Base-by-base conservation (phyloP, 805 yeast species). In the Candida oleophila region DNA sequence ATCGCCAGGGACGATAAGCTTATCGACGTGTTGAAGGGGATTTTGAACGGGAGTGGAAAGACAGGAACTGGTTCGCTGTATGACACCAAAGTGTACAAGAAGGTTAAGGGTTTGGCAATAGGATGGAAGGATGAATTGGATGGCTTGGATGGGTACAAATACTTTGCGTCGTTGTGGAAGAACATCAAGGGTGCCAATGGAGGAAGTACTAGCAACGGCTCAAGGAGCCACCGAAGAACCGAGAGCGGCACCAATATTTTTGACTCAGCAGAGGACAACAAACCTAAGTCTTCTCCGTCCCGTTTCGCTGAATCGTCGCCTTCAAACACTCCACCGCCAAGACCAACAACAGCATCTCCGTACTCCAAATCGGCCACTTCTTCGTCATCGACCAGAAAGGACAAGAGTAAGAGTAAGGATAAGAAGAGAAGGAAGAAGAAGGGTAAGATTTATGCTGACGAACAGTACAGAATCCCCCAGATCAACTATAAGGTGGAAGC, bases 1-100 rank as follows among this genome's bases (percentile, higher is more conserved):
- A 55, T 89, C 42, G 88, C 86, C 55, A 75, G 81, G 49, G 97
- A 90, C 65, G 76, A 77, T 32, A 83, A 80, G 60, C 68, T 90
- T 38, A 61, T 83, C 20, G 89, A 85, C 36, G 76, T 89, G 36
- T 71, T 90, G 52, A 74, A 74, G 33, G 65, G 73, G n/a, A 67
- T 77, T 47, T 71, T 80, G 7, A 68, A 49, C 50, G 63, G 84
- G 0, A 47, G 41, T 40, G 74, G 65, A 38, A 53, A 50, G 18
- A 60, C 70, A 4, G 74, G 73, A 3, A 30, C 57, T 46, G 58
- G 74, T 60, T 41, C 70, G 66, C 53, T 63, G 65, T 72, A 66
- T 51, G 62, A 65, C 44, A 7, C 59, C 55, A 52, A 62, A 38
- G 80, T 86, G 28, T 73, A 76, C 51, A 69, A 71, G 50, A 72